Base-by-base conservation (phyloP, 2,329 filamentous ascomycete species). In the Ophiostoma tasmaniense region DNA sequence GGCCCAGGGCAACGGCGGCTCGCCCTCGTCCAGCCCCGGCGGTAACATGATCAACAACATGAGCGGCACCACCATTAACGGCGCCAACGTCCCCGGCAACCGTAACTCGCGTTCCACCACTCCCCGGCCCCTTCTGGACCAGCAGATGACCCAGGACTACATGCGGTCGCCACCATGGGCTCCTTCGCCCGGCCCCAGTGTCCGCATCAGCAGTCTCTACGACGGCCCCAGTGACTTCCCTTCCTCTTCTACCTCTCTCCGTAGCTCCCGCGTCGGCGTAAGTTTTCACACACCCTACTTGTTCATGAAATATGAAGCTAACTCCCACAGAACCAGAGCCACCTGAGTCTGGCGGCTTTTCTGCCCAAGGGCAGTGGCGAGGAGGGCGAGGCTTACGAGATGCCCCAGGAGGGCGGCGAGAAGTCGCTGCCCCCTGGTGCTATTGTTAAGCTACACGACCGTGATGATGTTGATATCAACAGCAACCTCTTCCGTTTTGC, bases 401-500 rank as follows among this genome's bases (percentile, higher is more conserved):
- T 68, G 72, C 20, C 70, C 70, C 61, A 64, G 61, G 61, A 64
- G 61, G n/a, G 76, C 71, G 70, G 73, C 70, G 75, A 79, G 72
- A 76, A 80, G 71, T 71, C 74, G 68, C 69, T 78, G 64, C 76
- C 75, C 67, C 74, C 71, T 20, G 76, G 76, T 37, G 73, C 75
- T 42, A 81, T 82, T 68, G 75, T 77, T 45, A 76, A 78, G 25
- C 73, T 82, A 6, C 77, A 81, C 73, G 77, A 81, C 66, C 79
- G 80, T 42, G 81, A 82, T 70, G 81, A 82, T 64, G 73, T 69
- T 28, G 79, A 82, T 11, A 79, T 78, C 50, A 80, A 77, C 76
- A 77, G 75, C 50, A 80, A 80, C 45, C 78, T 78, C 77, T 79
- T 75, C 71, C 77, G 80, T 7, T 72, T 78, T 37, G 70, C 81